Evolutionary conservation across 2,329 filamentous ascomycete genomes (phyloP).

Genomic region (Diaporthe longicolla): DNA sequence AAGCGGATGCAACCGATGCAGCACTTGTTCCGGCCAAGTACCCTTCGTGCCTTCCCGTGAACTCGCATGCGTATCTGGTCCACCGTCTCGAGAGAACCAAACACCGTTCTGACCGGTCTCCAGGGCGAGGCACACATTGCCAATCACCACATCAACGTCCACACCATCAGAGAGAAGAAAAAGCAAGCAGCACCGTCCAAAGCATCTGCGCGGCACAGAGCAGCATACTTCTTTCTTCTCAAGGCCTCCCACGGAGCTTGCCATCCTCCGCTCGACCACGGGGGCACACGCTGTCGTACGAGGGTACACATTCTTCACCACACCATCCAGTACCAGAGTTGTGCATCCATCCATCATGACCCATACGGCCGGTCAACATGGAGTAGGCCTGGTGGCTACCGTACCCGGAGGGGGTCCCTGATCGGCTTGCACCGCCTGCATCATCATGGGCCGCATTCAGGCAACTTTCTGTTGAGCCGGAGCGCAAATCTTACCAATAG

Average conservation of each 20-base stretch:
- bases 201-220: slow-evolving; percentile 2
- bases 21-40: slow-evolving; percentile 18
- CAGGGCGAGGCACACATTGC: slow-evolving; percentile 8
- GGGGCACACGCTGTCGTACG: slow-evolving; percentile 15
- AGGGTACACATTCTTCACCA: slow-evolving; percentile 23
- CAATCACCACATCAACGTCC: slow-evolving; percentile 21
- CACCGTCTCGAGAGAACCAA: slow-evolving; percentile 22
- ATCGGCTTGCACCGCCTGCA: slow-evolving; percentile 15
- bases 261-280: slow-evolving; percentile 22
- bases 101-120: slow-evolving; percentile 18
- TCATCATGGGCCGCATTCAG: slow-evolving; percentile 1
- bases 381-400: background rate
- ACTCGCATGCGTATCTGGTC: slow-evolving; percentile 2
- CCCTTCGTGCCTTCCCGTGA: slow-evolving; percentile 1
- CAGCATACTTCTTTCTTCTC: slow-evolving; percentile 4
- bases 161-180: slow-evolving; percentile 21
- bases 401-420: slow-evolving; percentile 1
- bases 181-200: slow-evolving; percentile 9
- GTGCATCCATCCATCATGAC: slow-evolving; percentile 1
- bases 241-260: slow-evolving; percentile 5
- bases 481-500: slow-evolving; percentile 31
- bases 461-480: slow-evolving; percentile 5
- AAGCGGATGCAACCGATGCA: background rate
- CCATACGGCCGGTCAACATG: background rate
- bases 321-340: slow-evolving; percentile 12